Percentiles rank a stretch among this genome's conserved stretches.
Conservation (phyloP, 1,284 basidiomycete genomes). For the Trametes polyzona region DNA sequence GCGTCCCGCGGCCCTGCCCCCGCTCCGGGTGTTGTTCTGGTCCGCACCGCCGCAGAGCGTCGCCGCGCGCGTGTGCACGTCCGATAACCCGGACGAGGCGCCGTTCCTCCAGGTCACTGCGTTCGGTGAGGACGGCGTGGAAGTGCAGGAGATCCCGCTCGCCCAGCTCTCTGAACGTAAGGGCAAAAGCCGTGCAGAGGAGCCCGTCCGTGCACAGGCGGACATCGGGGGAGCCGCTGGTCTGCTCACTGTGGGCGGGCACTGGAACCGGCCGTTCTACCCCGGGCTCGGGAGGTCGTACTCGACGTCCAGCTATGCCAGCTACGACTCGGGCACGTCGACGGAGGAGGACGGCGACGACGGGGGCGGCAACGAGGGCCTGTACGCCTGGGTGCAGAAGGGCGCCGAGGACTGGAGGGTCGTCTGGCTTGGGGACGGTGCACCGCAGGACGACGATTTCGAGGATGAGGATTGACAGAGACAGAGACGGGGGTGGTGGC, state of each 20-base stretch:
- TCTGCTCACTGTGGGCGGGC: constrained; percentile 65
- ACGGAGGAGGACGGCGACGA: constrained; percentile 44
- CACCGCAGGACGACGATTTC: constrained; percentile 36
- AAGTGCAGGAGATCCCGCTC: constrained; percentile 66
- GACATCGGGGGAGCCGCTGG: constrained; percentile 70
- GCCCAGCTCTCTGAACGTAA: constrained; percentile 48
- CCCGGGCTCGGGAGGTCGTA: constrained; percentile 44
- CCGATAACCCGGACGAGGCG: constrained; percentile 31
- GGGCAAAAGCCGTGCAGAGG: constrained; percentile 48
- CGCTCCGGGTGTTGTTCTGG: constrained; percentile 64
- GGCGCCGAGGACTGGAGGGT: constrained; percentile 74
- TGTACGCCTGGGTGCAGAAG: constrained; percentile 76
- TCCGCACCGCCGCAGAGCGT: constrained; percentile 58
- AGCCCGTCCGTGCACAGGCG: constrained; percentile 54
- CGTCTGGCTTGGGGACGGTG: constrained; percentile 74
- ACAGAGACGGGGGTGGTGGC: not conserved
- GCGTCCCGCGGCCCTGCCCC: constrained; percentile 47
- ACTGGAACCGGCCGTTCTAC: constrained; percentile 63
- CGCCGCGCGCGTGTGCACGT: constrained; percentile 51
- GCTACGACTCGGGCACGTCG: constrained; percentile 45
- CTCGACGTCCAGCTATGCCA: constrained; percentile 47
- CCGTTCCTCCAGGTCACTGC: constrained; percentile 68
- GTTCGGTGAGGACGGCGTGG: constrained; percentile 69
- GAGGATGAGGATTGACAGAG: constrained; percentile 11
- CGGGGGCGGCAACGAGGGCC: constrained; percentile 54